These are phyloP conservation scores for Puccinia sorghi DNA, from an alignment of 1,284 basidiomycete genomes.

Conservation along the genomic window DNA sequence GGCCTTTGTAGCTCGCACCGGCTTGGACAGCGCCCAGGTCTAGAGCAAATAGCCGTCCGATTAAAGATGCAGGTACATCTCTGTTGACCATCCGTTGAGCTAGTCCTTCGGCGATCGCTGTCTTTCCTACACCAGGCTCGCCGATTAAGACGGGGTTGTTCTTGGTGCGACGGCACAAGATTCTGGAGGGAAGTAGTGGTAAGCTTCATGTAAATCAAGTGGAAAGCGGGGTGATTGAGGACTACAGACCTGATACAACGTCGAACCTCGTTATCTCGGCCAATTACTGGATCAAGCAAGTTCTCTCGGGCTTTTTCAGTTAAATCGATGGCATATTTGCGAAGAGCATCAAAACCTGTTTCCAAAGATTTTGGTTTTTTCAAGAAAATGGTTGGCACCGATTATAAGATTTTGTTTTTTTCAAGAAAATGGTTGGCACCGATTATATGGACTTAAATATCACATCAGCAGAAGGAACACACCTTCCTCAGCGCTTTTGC, in stretches of 20 bases:
- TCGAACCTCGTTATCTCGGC: conserved; percentile 63
- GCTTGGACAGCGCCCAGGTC: conserved; percentile 97
- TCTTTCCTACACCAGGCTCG: conserved; percentile 91
- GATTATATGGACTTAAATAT: not conserved
- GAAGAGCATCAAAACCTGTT: conserved; percentile 58
- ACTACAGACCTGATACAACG: conserved; percentile 67
- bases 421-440: too few relatives aligned
- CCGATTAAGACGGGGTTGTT: conserved; percentile 92
- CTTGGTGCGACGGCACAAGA: conserved; percentile 67
- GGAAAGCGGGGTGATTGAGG: not conserved
- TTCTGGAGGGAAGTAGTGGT: conserved; percentile 51
- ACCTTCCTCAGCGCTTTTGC: conserved; percentile 77
- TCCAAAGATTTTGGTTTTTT: too few relatives aligned
- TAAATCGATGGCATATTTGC: conserved; percentile 60
- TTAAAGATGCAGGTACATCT: conserved; percentile 85
- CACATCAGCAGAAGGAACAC: conserved; percentile 60
- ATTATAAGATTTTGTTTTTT: too few relatives aligned
- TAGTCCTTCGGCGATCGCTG: conserved; percentile 90
- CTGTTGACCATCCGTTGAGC: conserved; percentile 94
- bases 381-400: too few relatives aligned
- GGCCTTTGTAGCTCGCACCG: conserved; percentile 85
- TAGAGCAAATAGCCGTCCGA: conserved; percentile 68
- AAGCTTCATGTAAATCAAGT: not conserved
- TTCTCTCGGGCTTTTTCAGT: conserved; percentile 65
- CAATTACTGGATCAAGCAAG: conserved; percentile 65